These are phyloP conservation scores for Alternaria brassicicola DNA, from an alignment of 2,329 filamentous ascomycete genomes.

Conservation along the genomic window DNA sequence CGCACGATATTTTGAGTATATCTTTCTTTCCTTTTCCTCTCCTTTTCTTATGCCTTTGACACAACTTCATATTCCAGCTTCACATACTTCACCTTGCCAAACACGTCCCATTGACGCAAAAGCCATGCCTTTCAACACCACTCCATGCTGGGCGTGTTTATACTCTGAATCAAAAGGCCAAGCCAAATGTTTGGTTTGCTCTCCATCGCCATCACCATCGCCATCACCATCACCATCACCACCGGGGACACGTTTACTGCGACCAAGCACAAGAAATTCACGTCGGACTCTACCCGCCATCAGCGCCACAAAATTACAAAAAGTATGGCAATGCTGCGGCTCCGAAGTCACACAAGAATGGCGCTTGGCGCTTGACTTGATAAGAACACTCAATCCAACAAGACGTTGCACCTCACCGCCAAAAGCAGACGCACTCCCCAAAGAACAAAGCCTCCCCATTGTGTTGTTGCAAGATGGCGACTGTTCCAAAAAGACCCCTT, in stretches of 20 bases:
- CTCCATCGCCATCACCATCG: neutral
- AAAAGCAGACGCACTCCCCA: neutral
- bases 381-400: neutral
- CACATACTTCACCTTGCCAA: neutral
- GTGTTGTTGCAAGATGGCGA: neutral
- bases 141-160: constrained; percentile 3
- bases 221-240: neutral
- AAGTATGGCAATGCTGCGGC: neutral
- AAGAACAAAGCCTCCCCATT: neutral
- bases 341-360: neutral
- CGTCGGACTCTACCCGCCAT: neutral
- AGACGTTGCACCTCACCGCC: neutral
- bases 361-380: neutral
- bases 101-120: neutral
- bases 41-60: neutral
- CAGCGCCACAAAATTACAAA: neutral
- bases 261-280: neutral
- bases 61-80: neutral
- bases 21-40: neutral
- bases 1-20: neutral
- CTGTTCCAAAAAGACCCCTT: neutral
- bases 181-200: neutral
- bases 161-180: neutral
- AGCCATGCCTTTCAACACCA: neutral
- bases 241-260: neutral